These are phyloP conservation scores for Onygenales sp. DNA, from an alignment of 2,329 filamentous ascomycete species.

Conservation along the genomic window DNA sequence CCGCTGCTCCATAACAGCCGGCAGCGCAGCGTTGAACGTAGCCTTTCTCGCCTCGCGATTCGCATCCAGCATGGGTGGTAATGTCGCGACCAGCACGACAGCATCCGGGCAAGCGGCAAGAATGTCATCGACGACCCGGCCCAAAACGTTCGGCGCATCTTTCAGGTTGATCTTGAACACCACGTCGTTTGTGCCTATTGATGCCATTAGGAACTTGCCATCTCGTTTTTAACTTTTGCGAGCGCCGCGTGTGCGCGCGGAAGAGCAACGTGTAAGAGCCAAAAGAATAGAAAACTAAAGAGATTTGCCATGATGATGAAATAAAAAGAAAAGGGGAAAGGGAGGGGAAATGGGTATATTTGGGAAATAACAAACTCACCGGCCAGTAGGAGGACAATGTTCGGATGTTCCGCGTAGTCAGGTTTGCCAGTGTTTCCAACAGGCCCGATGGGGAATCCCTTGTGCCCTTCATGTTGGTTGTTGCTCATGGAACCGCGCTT, in stretches of 20 bases:
- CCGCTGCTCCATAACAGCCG: background rate
- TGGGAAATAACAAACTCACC: no score
- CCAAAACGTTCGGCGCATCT: slow-evolving; percentile 25
- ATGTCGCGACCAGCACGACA: slow-evolving; percentile 27
- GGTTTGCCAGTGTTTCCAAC: slow-evolving; percentile 14
- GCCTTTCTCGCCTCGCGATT: background rate
- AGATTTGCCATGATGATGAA: no score
- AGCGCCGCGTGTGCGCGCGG: no score
- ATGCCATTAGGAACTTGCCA: no score
- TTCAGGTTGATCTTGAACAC: slow-evolving; percentile 12
- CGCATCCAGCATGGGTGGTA: slow-evolving; percentile 16
- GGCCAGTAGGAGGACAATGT: slow-evolving; percentile 23
- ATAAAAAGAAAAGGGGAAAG: no score
- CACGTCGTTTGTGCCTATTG: slow-evolving; percentile 25
- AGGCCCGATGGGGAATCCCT: slow-evolving; percentile 19
- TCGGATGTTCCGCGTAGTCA: slow-evolving; percentile 16
- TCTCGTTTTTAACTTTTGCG: no score
- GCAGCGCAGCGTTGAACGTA: slow-evolving; percentile 1
- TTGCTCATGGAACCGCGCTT: slow-evolving; percentile 18
- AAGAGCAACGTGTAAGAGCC: no score
- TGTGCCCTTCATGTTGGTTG: slow-evolving; percentile 13
- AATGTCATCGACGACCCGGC: slow-evolving; percentile 23
- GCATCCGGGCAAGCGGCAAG: slow-evolving; percentile 20
- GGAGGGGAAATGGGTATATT: no score
- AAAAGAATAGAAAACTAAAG: no score